Conservation (phyloP, 331 rosid species). For the Rhamnella rubrinervis region DNA sequence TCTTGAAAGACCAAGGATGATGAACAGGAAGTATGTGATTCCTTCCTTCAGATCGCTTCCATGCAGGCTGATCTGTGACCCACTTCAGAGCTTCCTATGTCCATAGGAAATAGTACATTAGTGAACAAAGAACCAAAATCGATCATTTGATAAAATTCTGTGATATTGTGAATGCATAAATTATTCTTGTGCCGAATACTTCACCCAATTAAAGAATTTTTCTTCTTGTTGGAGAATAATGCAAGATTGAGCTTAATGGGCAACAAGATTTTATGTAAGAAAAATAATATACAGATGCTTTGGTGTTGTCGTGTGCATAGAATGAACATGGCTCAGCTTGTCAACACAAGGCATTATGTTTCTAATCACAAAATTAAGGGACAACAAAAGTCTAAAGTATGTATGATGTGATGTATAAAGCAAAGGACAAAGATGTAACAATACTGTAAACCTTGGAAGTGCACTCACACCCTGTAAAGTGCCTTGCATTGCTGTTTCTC, state of each 20-base stretch:
- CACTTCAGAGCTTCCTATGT: constrained; percentile 86
- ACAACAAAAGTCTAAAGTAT: not conserved
- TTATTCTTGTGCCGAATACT: no score
- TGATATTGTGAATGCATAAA: not conserved
- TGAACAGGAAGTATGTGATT: constrained; percentile 94
- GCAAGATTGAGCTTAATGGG: not conserved
- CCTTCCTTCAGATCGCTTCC: constrained; percentile 92
- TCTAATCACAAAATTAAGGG: not conserved
- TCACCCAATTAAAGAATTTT: not conserved
- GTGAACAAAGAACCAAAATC: not conserved
- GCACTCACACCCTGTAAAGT: constrained; percentile 99
- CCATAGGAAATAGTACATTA: constrained; percentile 21
- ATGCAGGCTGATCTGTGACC: constrained; percentile 86
- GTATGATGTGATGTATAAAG: not conserved
- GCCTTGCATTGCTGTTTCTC: constrained; percentile 97
- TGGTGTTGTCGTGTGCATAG: not conserved
- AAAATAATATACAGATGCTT: not conserved
- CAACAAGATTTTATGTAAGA: not conserved
- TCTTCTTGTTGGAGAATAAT: not conserved
- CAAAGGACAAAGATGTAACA: not conserved
- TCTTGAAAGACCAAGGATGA: constrained; percentile 98
- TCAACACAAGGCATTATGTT: not conserved
- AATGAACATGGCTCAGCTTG: not conserved
- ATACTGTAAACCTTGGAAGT: constrained; percentile 42
- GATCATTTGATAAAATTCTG: not conserved